phyloP scores from a whole-genome alignment of 2,329 filamentous ascomycete genomes.

The Ophiocordyceps camponoti-rufipedis region DNA sequence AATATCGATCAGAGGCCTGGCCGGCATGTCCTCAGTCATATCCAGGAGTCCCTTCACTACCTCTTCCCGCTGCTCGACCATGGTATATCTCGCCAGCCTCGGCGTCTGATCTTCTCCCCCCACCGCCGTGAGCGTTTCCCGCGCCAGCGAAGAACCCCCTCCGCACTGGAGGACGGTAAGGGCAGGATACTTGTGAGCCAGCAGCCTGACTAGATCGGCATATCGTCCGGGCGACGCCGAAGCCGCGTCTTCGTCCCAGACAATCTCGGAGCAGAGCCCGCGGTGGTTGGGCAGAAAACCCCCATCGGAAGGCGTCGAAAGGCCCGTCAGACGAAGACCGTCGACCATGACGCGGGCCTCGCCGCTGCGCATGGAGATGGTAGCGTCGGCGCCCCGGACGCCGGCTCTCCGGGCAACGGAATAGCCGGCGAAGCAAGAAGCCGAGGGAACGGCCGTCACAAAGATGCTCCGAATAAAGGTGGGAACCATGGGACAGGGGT shows the following conservation, averaged over 20 bases:
- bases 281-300: constrained; percentile 29
- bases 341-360: constrained; percentile 23
- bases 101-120: constrained; percentile 9
- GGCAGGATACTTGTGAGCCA: constrained; percentile 20
- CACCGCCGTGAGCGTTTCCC: constrained; percentile 11
- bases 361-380: constrained; percentile 23
- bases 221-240: constrained; percentile 8
- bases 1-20: constrained; percentile 12
- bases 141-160: constrained; percentile 5
- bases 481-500: constrained; percentile 29
- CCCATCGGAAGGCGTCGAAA: constrained; percentile 11
- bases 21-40: constrained; percentile 3
- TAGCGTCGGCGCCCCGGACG: constrained; percentile 20
- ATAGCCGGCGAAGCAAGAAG: constrained; percentile 20
- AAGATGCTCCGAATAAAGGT: constrained; percentile 25
- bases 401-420: constrained; percentile 18
- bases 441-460: constrained; percentile 17
- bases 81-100: constrained; percentile 15
- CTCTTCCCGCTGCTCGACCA: constrained; percentile 6
- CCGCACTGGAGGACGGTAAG: constrained; percentile 22
- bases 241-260: constrained; percentile 23
- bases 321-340: constrained; percentile 22
- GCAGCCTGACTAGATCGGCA: constrained; percentile 10
- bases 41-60: constrained; percentile 1
- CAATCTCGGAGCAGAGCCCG: constrained; percentile 28